phyloP scores from a whole-genome alignment of 257 asterid genomes.

The Nicotiana obtusifolia region DNA sequence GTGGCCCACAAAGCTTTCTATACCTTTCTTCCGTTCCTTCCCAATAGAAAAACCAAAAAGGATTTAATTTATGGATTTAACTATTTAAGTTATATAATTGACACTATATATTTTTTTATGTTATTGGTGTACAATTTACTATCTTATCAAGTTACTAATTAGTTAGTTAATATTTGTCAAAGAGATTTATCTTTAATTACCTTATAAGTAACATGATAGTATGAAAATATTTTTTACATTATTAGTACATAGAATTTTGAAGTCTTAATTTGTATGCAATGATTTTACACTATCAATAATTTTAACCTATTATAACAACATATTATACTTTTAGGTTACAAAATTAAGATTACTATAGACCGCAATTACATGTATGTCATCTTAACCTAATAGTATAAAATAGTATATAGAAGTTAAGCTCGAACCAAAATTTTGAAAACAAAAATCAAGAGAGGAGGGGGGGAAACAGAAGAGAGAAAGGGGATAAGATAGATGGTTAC shows the following conservation, averaged over 20 bases:
- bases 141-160: neutral
- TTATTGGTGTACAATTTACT: too few species aligned
- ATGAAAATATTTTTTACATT: neutral
- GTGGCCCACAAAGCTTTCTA: conserved; percentile 39
- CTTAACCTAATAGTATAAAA: too few species aligned
- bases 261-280: neutral
- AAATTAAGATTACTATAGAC: neutral
- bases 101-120: too few species aligned
- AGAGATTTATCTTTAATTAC: too few species aligned
- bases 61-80: neutral
- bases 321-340: neutral
- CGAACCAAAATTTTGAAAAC: neutral
- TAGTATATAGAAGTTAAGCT: neutral
- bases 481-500: neutral
- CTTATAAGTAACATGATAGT: neutral
- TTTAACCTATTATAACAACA: neutral
- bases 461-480: neutral
- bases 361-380: neutral
- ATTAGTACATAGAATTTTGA: neutral
- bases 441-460: neutral
- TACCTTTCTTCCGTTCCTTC: conserved; percentile 6
- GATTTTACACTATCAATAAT: neutral
- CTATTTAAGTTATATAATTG: neutral
- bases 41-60: neutral
- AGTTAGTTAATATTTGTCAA: too few species aligned